phyloP scores from a whole-genome alignment of 768 basidiomycete genomes.

The Trametes villosa region DNA sequence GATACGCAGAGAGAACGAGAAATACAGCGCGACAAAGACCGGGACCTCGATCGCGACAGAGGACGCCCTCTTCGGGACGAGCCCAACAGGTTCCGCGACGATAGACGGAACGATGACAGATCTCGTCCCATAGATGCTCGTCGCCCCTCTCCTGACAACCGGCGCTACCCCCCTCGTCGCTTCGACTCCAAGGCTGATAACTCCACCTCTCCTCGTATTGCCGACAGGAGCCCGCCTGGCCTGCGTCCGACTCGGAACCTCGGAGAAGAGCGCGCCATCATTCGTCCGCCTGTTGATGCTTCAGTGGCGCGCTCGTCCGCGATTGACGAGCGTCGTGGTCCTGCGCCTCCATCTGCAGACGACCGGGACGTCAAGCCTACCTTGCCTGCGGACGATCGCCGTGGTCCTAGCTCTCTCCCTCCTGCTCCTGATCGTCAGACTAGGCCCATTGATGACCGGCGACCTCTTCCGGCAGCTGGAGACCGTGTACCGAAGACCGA shows the following conservation, averaged over 20 bases:
- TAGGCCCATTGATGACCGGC: conserved; percentile 18
- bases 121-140: conserved; percentile 38
- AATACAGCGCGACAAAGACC: conserved; percentile 39
- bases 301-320: background rate
- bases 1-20: conserved; percentile 41
- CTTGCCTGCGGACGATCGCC: conserved; percentile 12
- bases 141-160: conserved; percentile 49
- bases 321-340: conserved; percentile 8
- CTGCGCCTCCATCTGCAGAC: background rate
- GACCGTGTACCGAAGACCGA: conserved; percentile 21
- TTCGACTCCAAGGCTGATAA: conserved; percentile 36
- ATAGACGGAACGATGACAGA: conserved; percentile 45
- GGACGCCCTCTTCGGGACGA: conserved; percentile 42
- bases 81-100: conserved; percentile 43
- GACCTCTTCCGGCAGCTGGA: conserved; percentile 7
- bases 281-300: conserved; percentile 14
- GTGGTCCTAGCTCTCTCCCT: background rate
- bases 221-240: conserved; percentile 29
- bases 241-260: conserved; percentile 18
- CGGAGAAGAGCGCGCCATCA: conserved; percentile 25
- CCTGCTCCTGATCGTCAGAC: conserved; percentile 3
- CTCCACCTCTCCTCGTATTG: conserved; percentile 32
- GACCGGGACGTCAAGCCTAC: background rate
- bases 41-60: conserved; percentile 42
- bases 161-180: conserved; percentile 47